Evolutionary conservation across 169 alveolate genomes (phyloP).

Genomic region (Babesia caballi): DNA sequence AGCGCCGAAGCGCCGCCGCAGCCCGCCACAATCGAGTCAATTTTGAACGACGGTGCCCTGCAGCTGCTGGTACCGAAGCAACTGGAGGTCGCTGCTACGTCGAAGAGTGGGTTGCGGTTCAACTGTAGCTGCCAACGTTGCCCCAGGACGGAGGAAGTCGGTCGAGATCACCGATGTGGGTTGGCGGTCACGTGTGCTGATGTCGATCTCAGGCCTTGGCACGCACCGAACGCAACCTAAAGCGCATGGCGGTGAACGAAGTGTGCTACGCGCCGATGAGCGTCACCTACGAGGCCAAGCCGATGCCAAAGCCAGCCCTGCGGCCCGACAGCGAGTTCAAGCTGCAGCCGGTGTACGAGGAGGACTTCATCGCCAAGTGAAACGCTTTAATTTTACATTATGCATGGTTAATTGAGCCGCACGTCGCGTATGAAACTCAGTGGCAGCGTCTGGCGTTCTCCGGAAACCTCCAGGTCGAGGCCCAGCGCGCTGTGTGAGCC

Average conservation of each 20-base stretch:
- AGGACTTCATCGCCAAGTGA: conserved; percentile 19
- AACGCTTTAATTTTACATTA: not conserved
- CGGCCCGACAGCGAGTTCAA: conserved; percentile 10
- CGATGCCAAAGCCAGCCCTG: not conserved
- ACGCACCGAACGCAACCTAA: conserved; percentile 11
- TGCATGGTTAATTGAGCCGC: not conserved
- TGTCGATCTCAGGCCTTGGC: not conserved
- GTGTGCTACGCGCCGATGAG: not conserved
- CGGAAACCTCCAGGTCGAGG: conserved; percentile 40
- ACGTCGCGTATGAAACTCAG: conserved; percentile 46
- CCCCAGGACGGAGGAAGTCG: not conserved
- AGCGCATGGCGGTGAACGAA: conserved; percentile 28
- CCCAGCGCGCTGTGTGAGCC: conserved; percentile 71
- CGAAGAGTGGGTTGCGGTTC: not conserved
- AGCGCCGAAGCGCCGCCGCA: not conserved
- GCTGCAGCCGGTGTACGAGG: conserved; percentile 23
- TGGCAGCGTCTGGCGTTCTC: conserved; percentile 51
- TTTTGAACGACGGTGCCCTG: not conserved
- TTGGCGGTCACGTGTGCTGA: not conserved
- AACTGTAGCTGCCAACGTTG: not conserved
- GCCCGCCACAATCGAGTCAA: not conserved
- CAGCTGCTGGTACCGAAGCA: conserved; percentile 12
- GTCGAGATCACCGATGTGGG: conserved; percentile 4
- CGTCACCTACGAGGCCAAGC: conserved; percentile 8
- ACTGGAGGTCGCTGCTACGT: not conserved